phyloP scores from a whole-genome alignment of 176 grass and related monocot species.

The Coix lacrymajobi region DNA sequence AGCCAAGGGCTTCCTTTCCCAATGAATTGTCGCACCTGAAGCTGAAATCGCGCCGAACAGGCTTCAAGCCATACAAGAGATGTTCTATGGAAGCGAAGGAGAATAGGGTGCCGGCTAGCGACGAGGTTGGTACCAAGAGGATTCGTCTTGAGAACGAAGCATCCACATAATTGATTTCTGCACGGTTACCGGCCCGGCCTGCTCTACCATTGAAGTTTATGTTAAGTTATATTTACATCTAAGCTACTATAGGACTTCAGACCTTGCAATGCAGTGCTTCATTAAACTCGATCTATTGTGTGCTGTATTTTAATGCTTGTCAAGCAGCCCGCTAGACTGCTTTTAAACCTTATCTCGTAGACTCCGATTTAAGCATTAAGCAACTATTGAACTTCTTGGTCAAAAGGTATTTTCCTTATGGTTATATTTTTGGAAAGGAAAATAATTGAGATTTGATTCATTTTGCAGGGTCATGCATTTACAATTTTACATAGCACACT shows the following conservation, averaged over 20 bases:
- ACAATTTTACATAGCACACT: not conserved
- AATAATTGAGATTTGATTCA: not conserved
- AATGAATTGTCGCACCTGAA: conserved; percentile 40
- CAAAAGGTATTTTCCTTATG: conserved; percentile 24
- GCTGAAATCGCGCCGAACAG: conserved; percentile 65
- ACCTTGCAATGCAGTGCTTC: conserved; percentile 45
- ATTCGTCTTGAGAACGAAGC: conserved; percentile 73
- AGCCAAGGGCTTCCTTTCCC: conserved; percentile 28
- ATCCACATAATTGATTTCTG: conserved; percentile 40
- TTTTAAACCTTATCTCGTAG: conserved; percentile 29
- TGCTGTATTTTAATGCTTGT: conserved; percentile 49
- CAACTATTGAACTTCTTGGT: conserved; percentile 16
- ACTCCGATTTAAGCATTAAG: conserved; percentile 32
- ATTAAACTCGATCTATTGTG: conserved; percentile 46
- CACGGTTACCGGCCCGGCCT: not conserved
- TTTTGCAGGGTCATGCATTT: conserved; percentile 16
- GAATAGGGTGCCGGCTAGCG: conserved; percentile 40
- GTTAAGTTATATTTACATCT: conserved; percentile 31
- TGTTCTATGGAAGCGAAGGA: conserved; percentile 85
- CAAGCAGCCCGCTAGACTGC: conserved; percentile 39
- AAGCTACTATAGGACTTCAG: conserved; percentile 38
- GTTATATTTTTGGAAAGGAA: conserved; percentile 1
- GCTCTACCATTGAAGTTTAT: conserved; percentile 14
- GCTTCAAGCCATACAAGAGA: conserved; percentile 95
- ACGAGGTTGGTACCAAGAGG: conserved; percentile 70